Conservation (phyloP, 1,139 yeast species). For the Kodamaea fungicola region DNA sequence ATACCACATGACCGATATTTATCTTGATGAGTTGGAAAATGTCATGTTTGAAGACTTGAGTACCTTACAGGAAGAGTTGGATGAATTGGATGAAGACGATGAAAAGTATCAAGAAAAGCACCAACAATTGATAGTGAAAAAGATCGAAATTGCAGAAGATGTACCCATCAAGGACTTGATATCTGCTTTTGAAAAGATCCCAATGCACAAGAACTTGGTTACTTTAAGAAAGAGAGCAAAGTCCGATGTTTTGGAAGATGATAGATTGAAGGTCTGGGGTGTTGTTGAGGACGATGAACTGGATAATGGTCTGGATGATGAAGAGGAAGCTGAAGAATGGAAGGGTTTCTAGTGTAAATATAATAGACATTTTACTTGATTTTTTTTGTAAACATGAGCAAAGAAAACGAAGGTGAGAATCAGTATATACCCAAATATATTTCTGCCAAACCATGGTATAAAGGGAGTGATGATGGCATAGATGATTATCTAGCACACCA, state of each 20-base stretch:
- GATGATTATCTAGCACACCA: conserved; percentile 50
- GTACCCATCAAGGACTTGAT: conserved; percentile 58
- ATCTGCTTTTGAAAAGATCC: conserved; percentile 55
- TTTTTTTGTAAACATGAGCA: neutral
- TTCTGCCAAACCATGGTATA: conserved; percentile 14
- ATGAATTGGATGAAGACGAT: conserved; percentile 26
- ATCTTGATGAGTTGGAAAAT: conserved; percentile 77
- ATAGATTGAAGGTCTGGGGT: conserved; percentile 66
- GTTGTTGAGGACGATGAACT: conserved; percentile 31
- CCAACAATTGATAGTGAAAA: conserved; percentile 21
- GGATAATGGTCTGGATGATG: conserved; percentile 15
- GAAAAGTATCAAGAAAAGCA: conserved; percentile 26
- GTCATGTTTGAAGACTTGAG: conserved; percentile 48
- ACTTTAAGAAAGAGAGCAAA: conserved; percentile 63
- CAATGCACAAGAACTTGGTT: conserved; percentile 51
- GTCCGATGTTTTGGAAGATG: conserved; percentile 65
- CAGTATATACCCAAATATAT: conserved; percentile 17
- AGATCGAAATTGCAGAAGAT: conserved; percentile 30
- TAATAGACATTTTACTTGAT: neutral
- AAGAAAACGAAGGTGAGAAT: conserved; percentile 8
- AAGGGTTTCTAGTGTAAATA: conserved; percentile 34
- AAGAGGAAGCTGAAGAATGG: conserved; percentile 43
- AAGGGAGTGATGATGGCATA: conserved; percentile 4
- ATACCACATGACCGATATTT: conserved; percentile 81
- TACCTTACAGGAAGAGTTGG: conserved; percentile 40